These are phyloP conservation scores for Nakazawaea molendinolei DNA, from an alignment of 805 yeast species.

Conservation along the genomic window DNA sequence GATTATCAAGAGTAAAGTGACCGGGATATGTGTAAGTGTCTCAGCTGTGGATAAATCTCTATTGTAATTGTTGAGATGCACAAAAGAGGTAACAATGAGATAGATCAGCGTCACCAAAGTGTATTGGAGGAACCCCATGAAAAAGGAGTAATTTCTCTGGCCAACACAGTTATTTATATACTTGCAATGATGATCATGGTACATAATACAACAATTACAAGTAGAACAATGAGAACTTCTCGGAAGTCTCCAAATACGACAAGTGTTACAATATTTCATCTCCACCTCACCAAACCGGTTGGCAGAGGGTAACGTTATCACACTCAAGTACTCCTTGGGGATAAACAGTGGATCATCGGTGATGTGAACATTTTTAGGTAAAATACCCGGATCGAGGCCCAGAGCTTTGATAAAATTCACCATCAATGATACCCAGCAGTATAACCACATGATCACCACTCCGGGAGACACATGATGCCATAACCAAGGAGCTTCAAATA, in stretches of 20 bases:
- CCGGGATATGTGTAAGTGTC: conserved; percentile 24
- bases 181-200: conserved; percentile 57
- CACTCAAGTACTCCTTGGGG: conserved; percentile 55
- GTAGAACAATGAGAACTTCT: conserved; percentile 35
- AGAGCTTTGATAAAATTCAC: conserved; percentile 47
- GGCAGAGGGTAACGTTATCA: conserved; percentile 41
- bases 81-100: conserved; percentile 25
- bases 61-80: conserved; percentile 20
- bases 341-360: conserved; percentile 30
- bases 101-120: conserved; percentile 24
- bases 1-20: conserved; percentile 46
- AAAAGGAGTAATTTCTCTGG: conserved; percentile 59
- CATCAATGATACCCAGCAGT: conserved; percentile 48
- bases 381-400: conserved; percentile 60
- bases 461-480: conserved; percentile 55
- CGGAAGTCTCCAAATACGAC: conserved; percentile 32
- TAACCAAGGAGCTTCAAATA: conserved; percentile 43
- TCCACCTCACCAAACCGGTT: conserved; percentile 23
- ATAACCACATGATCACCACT: conserved; percentile 47
- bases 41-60: conserved; percentile 13
- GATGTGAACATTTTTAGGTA: conserved; percentile 63
- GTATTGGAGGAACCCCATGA: conserved; percentile 42
- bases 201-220: conserved; percentile 32
- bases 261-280: conserved; percentile 43
- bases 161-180: conserved; percentile 78